Base-by-base conservation (phyloP, 148 eudicot genomes). In the Arctostaphylos glauca region DNA sequence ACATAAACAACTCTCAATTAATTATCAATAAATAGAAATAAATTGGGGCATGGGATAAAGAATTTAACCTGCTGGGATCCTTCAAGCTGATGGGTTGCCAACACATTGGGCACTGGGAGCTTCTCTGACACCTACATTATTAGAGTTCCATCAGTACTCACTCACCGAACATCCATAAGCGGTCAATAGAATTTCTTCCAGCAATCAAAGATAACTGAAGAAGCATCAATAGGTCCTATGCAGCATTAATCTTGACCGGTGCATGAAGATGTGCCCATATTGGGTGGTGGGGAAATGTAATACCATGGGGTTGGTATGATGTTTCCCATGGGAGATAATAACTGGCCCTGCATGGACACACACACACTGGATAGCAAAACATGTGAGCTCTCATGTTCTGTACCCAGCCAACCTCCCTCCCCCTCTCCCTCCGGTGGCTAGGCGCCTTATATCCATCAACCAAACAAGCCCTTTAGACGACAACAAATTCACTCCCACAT, bases 91-190 rank as follows among this genome's bases (percentile, higher is more conserved):
- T 91, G 56, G 97, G 85, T 84, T 94, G 99, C 98, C 98, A 96
- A 80, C 99, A 96, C 99, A 96, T 96, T 9, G 99, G 99, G 85
- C 99, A 96, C 84, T 96, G 95, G 62, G 99, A 92, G 86, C 99
- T 96, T 89, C 99, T 93, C 87, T 96, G 98, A 85, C 99, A 96
- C 99, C 99, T 96, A 85, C 44, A 86, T 43, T 68, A 44, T 21
- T 68, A 19, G 9, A 81, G 46, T 67, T 78, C 68, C 47, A 71
- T 76, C 31, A 83, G 25, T 52, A 82, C 58, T 23, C 49, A 31
- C 38, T 9, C 2, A 0, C 10, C 62, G 49, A 47, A n/a, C 59
- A 62, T 47, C 67, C 59, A 46, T 21, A 9, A 46, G 15, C 19
- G 6, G 58, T 54, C 52, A 56, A 50, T 50, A n/a, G 31, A 77